Percentiles rank a stretch among this genome's conserved stretches.
Evolutionary conservation across 2,329 filamentous ascomycete species (phyloP).

Genomic region (Claviceps pazoutovae): DNA sequence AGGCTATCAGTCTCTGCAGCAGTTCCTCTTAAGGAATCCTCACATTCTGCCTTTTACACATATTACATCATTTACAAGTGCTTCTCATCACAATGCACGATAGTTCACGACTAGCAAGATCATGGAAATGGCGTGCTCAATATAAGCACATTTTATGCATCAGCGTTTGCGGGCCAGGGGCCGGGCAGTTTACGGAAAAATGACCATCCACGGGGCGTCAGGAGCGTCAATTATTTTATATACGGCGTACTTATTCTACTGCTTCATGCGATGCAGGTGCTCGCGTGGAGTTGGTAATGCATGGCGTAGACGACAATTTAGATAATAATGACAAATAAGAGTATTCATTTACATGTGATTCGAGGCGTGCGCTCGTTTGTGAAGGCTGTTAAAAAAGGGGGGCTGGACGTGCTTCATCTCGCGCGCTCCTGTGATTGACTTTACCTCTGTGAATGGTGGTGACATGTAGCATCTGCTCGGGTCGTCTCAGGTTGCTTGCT

Average conservation of each 20-base stretch:
- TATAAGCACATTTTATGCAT: background rate
- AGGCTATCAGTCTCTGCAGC: too few species aligned
- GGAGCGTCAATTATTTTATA: background rate
- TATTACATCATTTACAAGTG: background rate
- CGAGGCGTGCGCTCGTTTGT: too few species aligned
- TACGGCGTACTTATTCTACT: background rate
- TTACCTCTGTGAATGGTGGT: too few species aligned
- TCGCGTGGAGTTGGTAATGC: background rate
- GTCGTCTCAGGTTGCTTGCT: too few species aligned
- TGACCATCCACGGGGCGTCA: slow-evolving; percentile 1
- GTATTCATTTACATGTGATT: too few species aligned
- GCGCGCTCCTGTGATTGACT: too few species aligned
- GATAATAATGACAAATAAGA: too few species aligned
- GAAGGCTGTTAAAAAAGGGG: too few species aligned
- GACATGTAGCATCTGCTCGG: too few species aligned
- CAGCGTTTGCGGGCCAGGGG: background rate
- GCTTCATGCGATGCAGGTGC: background rate
- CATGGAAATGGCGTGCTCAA: background rate
- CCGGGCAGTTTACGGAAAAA: background rate
- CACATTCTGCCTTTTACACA: background rate
- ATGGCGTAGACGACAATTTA: background rate
- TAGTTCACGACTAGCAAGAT: background rate
- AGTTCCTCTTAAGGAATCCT: too few species aligned
- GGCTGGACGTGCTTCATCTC: too few species aligned
- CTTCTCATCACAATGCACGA: background rate